Base-by-base conservation (phyloP, 2,329 filamentous ascomycete genomes). In the Ceratocystis cubensis region DNA sequence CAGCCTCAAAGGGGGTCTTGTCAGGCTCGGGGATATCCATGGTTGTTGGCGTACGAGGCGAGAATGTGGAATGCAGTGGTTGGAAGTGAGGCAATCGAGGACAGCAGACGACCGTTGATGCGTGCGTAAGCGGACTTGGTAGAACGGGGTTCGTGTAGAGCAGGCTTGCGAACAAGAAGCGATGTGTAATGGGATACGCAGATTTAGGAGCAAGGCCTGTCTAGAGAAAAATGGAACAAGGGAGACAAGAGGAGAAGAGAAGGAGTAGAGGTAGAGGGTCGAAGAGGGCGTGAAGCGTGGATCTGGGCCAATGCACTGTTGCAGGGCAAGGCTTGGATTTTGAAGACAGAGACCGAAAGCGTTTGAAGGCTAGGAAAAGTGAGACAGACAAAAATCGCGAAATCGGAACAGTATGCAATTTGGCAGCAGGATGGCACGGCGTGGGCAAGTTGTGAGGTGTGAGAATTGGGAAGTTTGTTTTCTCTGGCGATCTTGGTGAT, bases 21-120 rank as follows among this genome's bases (percentile, higher is more conserved):
- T 96, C 91, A 70, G 90, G 87, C 80, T 96, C 91, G 69, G 87
- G 83, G 73, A 86, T 86, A 80, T 96, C 91, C 92, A 96, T 96
- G 65, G 71, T 75, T 71, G 48, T 20, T 6, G 17, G 45, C 44
- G n/a, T 48, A 22, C 5, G 46, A 20, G 44, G 10, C 44, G 44
- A 7, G 37, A 45, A 25, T 7, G 41, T 62, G 44, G 28, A 30
- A 59, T 28, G 45, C 13, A 22, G 44, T 6, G 13, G 45, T 41
- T 7, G 30, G 45, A 56, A 37, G 45, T 15, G 57, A 48, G 8
- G 22, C 6, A 25, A 20, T 2, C 37, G 10, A 41, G 13, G 10
- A 4, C 13, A 41, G 3, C 3, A 15, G 37, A 5, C 37, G 13
- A 15, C 37, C 37, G 37, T 41, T 41, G 37, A 41, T 41, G 37